phyloP scores from a whole-genome alignment of 2,329 filamentous ascomycete genomes.

The Rhynchosporium graminicola region DNA sequence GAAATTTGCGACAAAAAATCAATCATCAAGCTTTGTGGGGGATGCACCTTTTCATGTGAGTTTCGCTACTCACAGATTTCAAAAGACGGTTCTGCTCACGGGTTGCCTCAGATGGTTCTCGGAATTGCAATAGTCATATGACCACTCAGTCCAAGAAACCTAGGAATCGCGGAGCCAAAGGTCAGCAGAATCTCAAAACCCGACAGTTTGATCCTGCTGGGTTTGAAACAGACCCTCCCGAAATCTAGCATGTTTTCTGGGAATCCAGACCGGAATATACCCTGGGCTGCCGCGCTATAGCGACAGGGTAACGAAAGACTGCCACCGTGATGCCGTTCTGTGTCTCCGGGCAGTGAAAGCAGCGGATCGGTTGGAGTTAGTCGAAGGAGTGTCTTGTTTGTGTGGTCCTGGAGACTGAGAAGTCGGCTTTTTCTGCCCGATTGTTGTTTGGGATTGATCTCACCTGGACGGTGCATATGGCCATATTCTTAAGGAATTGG shows the following conservation, averaged over 20 bases:
- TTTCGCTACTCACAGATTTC: neutral
- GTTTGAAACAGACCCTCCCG: neutral
- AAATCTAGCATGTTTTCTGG: constrained; percentile 3
- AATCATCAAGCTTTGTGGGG: constrained; percentile 12
- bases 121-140: neutral
- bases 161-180: constrained; percentile 5
- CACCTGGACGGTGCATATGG: no score
- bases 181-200: neutral
- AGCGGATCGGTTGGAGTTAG: neutral
- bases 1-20: constrained; percentile 17
- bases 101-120: neutral
- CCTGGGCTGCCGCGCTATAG: neutral
- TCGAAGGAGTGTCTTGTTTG: neutral
- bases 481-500: no score
- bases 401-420: no score
- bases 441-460: no score
- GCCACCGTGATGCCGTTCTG: neutral
- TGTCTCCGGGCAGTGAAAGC: neutral
- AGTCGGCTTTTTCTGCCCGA: no score
- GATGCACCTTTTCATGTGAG: constrained; percentile 20
- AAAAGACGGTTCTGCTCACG: neutral
- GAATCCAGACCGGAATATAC: neutral
- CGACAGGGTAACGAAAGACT: no score
- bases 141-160: constrained; percentile 5
- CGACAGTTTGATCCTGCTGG: neutral